Conservation (phyloP, 768 basidiomycete genomes). For the Ramaria sp. region DNA sequence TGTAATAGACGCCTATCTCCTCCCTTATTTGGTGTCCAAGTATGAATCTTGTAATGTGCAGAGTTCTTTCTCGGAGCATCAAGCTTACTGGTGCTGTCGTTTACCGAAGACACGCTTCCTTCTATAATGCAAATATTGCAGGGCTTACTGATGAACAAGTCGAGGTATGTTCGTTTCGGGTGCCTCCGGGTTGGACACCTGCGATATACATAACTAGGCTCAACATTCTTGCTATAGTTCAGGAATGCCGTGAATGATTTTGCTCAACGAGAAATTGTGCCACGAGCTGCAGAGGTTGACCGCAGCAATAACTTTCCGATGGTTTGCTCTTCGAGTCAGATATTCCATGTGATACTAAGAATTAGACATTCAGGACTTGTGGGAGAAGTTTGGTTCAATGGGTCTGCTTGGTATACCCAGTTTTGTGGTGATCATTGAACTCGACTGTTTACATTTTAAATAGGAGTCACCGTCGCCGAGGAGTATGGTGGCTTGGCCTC, state of each 20-base stretch:
- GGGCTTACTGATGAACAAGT: constrained; percentile 72
- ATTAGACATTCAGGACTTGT: constrained; percentile 50
- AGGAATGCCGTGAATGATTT: constrained; percentile 70
- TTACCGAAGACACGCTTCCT: constrained; percentile 31
- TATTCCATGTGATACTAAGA: background rate
- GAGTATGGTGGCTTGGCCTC: constrained; percentile 75
- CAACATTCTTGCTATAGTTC: constrained; percentile 42
- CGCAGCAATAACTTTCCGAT: constrained; percentile 70
- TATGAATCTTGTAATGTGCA: too few relatives aligned
- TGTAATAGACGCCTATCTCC: too few relatives aligned
- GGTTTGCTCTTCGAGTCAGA: constrained; percentile 25
- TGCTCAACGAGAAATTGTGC: constrained; percentile 74
- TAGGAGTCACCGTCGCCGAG: constrained; percentile 52
- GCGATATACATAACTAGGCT: background rate
- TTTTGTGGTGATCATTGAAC: constrained; percentile 15
- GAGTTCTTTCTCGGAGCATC: background rate
- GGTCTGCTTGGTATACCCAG: constrained; percentile 57
- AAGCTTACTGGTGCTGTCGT: background rate
- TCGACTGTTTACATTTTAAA: constrained; percentile 12
- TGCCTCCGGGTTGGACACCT: background rate
- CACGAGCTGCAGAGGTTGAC: constrained; percentile 79
- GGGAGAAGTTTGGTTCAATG: constrained; percentile 87
- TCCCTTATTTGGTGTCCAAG: too few relatives aligned
- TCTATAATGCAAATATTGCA: constrained; percentile 63
- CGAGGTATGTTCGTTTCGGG: constrained; percentile 40